Conservation (phyloP, 1,284 basidiomycete species). For the Baeospora myosura region DNA sequence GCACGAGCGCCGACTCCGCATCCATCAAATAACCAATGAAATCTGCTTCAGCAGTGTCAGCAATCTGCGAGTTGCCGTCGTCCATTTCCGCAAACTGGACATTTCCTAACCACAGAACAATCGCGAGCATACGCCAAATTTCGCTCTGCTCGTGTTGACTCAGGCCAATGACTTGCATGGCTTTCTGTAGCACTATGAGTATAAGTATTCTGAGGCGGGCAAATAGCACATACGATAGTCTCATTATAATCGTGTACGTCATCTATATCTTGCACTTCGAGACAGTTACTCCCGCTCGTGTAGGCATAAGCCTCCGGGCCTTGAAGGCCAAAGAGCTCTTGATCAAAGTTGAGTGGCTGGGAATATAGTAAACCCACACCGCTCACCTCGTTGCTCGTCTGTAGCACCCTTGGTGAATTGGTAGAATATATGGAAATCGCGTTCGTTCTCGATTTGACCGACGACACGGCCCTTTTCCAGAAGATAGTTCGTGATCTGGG, state of each 20-base stretch:
- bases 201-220: neutral
- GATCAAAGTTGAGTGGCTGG: slow-evolving; percentile 13
- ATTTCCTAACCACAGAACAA: slow-evolving; percentile 95
- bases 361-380: slow-evolving; percentile 3
- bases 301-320: slow-evolving; percentile 95
- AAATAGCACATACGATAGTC: slow-evolving; percentile 59
- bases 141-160: slow-evolving; percentile 80
- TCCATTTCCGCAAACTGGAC: slow-evolving; percentile 85
- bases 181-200: slow-evolving; percentile 50
- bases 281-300: slow-evolving; percentile 86
- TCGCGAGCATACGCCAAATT: slow-evolving; percentile 90
- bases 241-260: slow-evolving; percentile 85
- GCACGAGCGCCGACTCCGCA: slow-evolving; percentile 69
- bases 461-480: slow-evolving; percentile 97
- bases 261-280: slow-evolving; percentile 88
- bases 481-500: slow-evolving; percentile 97
- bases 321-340: slow-evolving; percentile 96
- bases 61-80: slow-evolving; percentile 80
- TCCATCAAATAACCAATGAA: slow-evolving; percentile 96
- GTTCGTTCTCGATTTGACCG: slow-evolving; percentile 92
- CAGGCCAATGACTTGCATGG: slow-evolving; percentile 92
- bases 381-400: slow-evolving; percentile 74
- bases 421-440: slow-evolving; percentile 99
- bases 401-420: slow-evolving; percentile 97
- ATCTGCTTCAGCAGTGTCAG: slow-evolving; percentile 87